Evolutionary conservation across 2,329 filamentous ascomycete species (phyloP), one percentile per base, ranked within the genome.

Genomic region (Trichoderma lentiforme): DNA sequence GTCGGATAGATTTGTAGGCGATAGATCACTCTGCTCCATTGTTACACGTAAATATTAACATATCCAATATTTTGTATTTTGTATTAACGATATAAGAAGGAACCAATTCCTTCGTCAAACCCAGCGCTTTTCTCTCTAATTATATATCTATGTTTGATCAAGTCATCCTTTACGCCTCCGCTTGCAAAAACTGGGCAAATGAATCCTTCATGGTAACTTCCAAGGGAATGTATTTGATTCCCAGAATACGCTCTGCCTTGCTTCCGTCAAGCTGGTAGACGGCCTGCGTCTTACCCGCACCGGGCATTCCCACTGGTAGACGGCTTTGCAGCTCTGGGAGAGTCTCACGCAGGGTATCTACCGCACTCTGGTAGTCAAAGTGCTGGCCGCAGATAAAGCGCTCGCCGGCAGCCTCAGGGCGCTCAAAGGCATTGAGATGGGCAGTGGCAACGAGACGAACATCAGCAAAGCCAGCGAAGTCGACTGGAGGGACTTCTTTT

Each of bases 371-470:
- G 76, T 86, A 86, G 78, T 92, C 92, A 67, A 91, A 92, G 75
- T 87, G 84, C 0, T 87, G 88, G 0, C 86, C 86, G 0, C 88
- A 87, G 56, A 90, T 90, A 81, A 92, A 92, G 2, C 91, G 84
- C 81, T 91, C 87, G 61, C 83, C 83, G 0, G 86, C 88, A 1
- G 87, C 89, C 15, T 86, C 86, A 0, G 86, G 83, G 24, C 86
- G 82, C 74, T 88, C 81, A 72, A 87, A 82, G 0, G 88, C 89
- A 32, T 84, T 84, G 18, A 92, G 85, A 74, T 92, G 90, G 1
- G 86, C 86, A 6, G 86, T 79, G 0, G 90, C 90, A 1, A 92
- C 85, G 74, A 92, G 86, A 3, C 86, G 83, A 9, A 87, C 86
- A 72, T 88, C 86, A 2, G 89, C 86, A 82, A 88, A 92, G 1